Evolutionary conservation across 2,329 filamentous ascomycete species (phyloP), one percentile per base, ranked within the genome.

Genomic region (Monosporascus sp.): DNA sequence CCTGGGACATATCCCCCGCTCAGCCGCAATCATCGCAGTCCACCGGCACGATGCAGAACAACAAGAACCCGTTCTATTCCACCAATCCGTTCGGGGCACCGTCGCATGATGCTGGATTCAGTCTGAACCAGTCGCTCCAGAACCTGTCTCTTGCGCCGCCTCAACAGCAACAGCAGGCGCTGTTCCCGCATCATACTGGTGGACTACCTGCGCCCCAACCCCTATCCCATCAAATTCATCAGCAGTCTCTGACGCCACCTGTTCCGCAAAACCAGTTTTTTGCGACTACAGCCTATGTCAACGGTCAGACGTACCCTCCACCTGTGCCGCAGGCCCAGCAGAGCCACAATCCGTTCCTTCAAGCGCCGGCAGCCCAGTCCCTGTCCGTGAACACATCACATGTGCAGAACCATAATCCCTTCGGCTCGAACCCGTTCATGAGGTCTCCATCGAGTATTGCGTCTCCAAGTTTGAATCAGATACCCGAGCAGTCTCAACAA

Each of bases 131-230:
- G 61, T 84, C 88, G 1, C 88, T 96, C 64, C 86, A 92, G 65
- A 84, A 82, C 57, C 79, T 96, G 70, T 85, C 89, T 38, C 73
- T 96, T 2, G 83, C 83, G 24, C 69, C 71, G 11, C 69, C 49
- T 56, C 73, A 44, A 49, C 46, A 55, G 24, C 57, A 59, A 24
- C 66, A 71, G 41, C 83, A 84, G 60, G 82, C 83, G 38, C 75
- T 91, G 31, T 91, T 92, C 66, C 87, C 89, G 7, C 84, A 91
- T 64, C 85, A 86, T 51, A 92, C 89, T 1, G 88, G 88, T 51
- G 88, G 83, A 22, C 58, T 79, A 59, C 72, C 71, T 55, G 71
- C 69, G 57, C 69, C 70, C 17, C 77, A 75, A 59, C 64, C 74
- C 36, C 58, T 73, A 38, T 72, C 72, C 41, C 74, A 75, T 55